A percentile compares a stretch with the other conserved stretches of the same genome.
phyloP scores from a whole-genome alignment of 2,329 filamentous ascomycete genomes.

The Pyrenochaeta sp. region DNA sequence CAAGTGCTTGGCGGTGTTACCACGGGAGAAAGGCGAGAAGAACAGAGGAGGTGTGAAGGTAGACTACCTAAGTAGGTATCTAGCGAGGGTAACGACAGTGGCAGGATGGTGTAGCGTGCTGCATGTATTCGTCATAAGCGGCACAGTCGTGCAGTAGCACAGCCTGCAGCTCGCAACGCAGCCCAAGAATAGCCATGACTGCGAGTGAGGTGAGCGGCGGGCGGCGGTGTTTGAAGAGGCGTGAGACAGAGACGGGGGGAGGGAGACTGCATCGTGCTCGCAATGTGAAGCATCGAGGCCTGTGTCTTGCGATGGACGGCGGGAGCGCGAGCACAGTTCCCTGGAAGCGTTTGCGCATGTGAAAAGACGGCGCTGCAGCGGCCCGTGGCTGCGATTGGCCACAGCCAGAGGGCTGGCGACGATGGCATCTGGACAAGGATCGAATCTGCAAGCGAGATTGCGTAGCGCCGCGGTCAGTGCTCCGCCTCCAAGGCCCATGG shows the following conservation, averaged over 20 bases:
- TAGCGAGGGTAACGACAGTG: slow-evolving; percentile 17
- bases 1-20: slow-evolving; percentile 5
- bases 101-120: slow-evolving; percentile 17
- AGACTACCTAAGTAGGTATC: too few relatives aligned
- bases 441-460: slow-evolving; percentile 24
- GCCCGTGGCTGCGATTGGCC: slow-evolving; percentile 5
- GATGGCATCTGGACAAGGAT: slow-evolving; percentile 6
- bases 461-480: slow-evolving; percentile 16
- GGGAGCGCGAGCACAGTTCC: too few relatives aligned
- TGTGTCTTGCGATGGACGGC: slow-evolving; percentile 4
- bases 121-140: slow-evolving; percentile 28
- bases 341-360: slow-evolving; percentile 22
- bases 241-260: too few relatives aligned
- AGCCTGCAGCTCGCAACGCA: slow-evolving; percentile 11
- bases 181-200: slow-evolving; percentile 10
- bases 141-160: slow-evolving; percentile 7
- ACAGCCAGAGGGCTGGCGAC: slow-evolving; percentile 1
- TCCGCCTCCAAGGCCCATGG: slow-evolving; percentile 19
- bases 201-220: slow-evolving; percentile 18
- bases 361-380: slow-evolving; percentile 9
- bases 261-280: too few relatives aligned
- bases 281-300: too few relatives aligned
- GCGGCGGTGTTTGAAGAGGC: slow-evolving; percentile 1
- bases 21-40: slow-evolving; percentile 1
- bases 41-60: too few relatives aligned